A percentile compares a stretch with the other conserved stretches of the same genome.
These are phyloP conservation scores for Phytophthora ohioensis DNA, from an alignment of 352 stramenopile genomes.

Conservation along the genomic window DNA sequence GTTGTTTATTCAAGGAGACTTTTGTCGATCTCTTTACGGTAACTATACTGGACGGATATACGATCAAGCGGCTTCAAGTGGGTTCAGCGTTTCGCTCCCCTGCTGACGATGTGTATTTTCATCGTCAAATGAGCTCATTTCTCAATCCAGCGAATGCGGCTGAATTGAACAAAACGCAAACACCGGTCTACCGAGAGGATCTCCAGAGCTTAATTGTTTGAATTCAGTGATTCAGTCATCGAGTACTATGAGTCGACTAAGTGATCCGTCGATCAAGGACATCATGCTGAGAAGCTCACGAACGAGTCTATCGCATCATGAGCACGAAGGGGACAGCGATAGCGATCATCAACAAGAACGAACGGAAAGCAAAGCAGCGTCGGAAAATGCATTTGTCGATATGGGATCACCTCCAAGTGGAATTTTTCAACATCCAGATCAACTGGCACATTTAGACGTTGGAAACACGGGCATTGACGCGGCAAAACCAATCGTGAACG, in stretches of 20 bases:
- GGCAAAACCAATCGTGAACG: constrained; percentile 13
- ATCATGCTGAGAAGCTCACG: constrained; percentile 14
- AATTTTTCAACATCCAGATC: neutral
- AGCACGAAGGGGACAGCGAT: neutral
- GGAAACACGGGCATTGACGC: neutral
- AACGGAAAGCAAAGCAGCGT: neutral
- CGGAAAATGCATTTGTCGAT: neutral
- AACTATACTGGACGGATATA: neutral
- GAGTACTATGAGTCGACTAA: constrained; percentile 11
- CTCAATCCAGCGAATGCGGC: neutral
- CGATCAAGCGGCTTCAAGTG: neutral
- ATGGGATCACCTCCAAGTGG: constrained; percentile 2
- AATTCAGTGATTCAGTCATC: neutral
- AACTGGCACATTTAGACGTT: constrained; percentile 8
- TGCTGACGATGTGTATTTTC: constrained; percentile 6
- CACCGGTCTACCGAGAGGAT: neutral
- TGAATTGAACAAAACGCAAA: neutral
- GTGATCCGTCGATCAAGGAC: constrained; percentile 10
- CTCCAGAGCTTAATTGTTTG: too few relatives aligned
- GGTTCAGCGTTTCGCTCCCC: neutral
- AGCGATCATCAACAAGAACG: constrained; percentile 5
- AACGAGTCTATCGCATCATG: constrained; percentile 6
- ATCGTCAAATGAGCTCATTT: neutral
- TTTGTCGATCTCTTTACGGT: too few relatives aligned
- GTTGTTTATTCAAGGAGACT: too few relatives aligned